These are phyloP conservation scores for Rickenella mellea DNA, from an alignment of 768 basidiomycete genomes.

Conservation along the genomic window DNA sequence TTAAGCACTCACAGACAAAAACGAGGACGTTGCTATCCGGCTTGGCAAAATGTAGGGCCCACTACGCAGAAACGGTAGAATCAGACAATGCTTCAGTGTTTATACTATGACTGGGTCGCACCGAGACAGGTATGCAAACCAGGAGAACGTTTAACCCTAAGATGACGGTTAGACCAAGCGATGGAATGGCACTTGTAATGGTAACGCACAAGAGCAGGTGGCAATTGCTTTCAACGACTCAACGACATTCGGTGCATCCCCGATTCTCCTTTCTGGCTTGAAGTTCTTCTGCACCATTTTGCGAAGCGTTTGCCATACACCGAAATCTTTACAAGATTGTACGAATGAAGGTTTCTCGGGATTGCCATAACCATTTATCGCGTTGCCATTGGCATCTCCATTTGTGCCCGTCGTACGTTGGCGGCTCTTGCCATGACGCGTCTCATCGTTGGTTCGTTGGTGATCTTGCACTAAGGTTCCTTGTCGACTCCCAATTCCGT, in stretches of 20 bases:
- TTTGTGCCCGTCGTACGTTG: no score
- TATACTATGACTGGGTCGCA: slow-evolving; percentile 17
- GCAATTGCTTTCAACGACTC: slow-evolving; percentile 46
- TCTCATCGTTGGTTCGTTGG: no score
- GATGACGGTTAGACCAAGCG: not conserved
- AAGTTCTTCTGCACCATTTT: no score
- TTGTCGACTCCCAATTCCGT: no score
- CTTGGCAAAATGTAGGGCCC: slow-evolving; percentile 60
- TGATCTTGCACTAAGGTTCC: no score
- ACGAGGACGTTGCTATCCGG: slow-evolving; percentile 49
- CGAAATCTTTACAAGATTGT: no score
- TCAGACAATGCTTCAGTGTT: slow-evolving; percentile 1
- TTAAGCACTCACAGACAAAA: slow-evolving; percentile 54
- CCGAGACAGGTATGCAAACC: slow-evolving; percentile 64
- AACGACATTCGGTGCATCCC: slow-evolving; percentile 32
- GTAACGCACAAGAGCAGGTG: slow-evolving; percentile 43
- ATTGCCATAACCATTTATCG: no score
- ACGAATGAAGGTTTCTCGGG: no score
- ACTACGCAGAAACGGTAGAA: slow-evolving; percentile 29
- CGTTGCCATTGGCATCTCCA: no score
- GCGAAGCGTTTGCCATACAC: no score
- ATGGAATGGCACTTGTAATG: not conserved
- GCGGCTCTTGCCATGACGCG: no score
- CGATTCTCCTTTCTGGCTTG: slow-evolving; percentile 22
- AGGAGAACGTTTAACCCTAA: slow-evolving; percentile 66